Conservation (phyloP, 2,329 filamentous ascomycete genomes). For the Dactylellina cionopaga region DNA sequence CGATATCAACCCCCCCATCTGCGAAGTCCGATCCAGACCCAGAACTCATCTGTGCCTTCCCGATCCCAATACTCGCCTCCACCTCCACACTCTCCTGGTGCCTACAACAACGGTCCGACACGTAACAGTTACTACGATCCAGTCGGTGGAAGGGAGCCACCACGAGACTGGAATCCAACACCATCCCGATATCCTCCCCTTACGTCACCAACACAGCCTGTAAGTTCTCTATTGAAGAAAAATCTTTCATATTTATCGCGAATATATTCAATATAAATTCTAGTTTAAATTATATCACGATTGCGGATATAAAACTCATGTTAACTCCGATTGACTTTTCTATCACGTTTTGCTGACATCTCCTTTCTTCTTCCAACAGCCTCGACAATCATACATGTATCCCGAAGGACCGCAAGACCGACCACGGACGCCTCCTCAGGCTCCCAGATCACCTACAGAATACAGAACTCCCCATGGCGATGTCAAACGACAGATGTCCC, state of each 20-base stretch:
- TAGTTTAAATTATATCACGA: neutral
- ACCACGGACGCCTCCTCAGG: constrained; percentile 48
- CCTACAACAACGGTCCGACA: constrained; percentile 58
- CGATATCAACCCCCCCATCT: constrained; percentile 46
- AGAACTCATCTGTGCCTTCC: constrained; percentile 23
- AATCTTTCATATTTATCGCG: neutral
- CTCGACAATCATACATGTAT: constrained; percentile 47
- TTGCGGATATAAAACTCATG: constrained; percentile 4
- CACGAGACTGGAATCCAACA: constrained; percentile 43
- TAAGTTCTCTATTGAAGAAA: no score
- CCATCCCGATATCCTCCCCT: constrained; percentile 42
- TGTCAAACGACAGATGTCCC: constrained; percentile 46
- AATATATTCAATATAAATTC: constrained; percentile 5
- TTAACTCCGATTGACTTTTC: constrained; percentile 4
- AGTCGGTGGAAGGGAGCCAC: constrained; percentile 47
- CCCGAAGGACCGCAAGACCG: constrained; percentile 39
- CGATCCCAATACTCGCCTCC: constrained; percentile 52
- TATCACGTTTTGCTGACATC: constrained; percentile 8
- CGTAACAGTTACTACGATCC: constrained; percentile 52
- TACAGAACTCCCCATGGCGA: constrained; percentile 40
- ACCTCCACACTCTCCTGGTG: constrained; percentile 59
- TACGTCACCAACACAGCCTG: constrained; percentile 44
- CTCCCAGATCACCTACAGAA: constrained; percentile 46
- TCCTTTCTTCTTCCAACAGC: constrained; percentile 26
- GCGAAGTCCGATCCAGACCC: constrained; percentile 40